Percentiles rank a stretch among this genome's conserved stretches.
These are phyloP conservation scores for Verticillium klebahnii DNA, from an alignment of 2,329 filamentous ascomycete genomes.

Conservation along the genomic window DNA sequence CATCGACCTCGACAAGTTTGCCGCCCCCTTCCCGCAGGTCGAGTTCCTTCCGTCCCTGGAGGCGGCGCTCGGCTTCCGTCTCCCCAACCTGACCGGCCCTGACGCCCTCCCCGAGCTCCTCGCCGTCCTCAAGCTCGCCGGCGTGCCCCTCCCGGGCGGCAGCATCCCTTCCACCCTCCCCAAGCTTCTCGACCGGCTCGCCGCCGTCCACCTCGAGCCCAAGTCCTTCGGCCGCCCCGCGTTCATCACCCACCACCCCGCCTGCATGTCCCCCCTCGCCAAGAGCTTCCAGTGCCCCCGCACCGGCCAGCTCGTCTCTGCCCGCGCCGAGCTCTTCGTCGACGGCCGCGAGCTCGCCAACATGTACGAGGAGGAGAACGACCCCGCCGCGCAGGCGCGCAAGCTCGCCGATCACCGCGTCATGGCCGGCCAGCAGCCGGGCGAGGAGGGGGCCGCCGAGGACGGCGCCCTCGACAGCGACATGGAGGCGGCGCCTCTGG, in stretches of 20 bases:
- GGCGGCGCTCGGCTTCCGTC: conserved; percentile 53
- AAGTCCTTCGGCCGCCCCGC: conserved; percentile 63
- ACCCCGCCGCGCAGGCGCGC: conserved; percentile 75
- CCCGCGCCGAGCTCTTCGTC: conserved; percentile 82
- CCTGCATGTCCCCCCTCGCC: conserved; percentile 83
- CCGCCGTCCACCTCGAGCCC: conserved; percentile 72
- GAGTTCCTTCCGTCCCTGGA: conserved; percentile 83
- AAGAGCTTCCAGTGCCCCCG: conserved; percentile 74
- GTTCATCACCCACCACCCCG: conserved; percentile 86
- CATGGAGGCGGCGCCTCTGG: conserved; percentile 44
- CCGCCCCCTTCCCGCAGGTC: conserved; percentile 59
- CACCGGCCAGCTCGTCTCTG: conserved; percentile 69
- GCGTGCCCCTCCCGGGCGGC: conserved; percentile 57
- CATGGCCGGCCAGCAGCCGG: conserved; percentile 25
- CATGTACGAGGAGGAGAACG: conserved; percentile 98
- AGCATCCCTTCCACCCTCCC: conserved; percentile 55
- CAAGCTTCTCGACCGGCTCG: conserved; percentile 76
- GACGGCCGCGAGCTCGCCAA: conserved; percentile 81
- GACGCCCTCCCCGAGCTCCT: conserved; percentile 57
- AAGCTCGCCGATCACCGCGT: conserved; percentile 65
- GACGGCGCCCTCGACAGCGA: conserved; percentile 38
- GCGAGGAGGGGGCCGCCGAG: conserved; percentile 17
- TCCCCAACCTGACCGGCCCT: conserved; percentile 57
- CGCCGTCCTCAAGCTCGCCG: conserved; percentile 48
- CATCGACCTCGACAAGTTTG: conserved; percentile 43